Base-by-base conservation (phyloP, 2,329 filamentous ascomycete genomes). In the Penicillium sp. region DNA sequence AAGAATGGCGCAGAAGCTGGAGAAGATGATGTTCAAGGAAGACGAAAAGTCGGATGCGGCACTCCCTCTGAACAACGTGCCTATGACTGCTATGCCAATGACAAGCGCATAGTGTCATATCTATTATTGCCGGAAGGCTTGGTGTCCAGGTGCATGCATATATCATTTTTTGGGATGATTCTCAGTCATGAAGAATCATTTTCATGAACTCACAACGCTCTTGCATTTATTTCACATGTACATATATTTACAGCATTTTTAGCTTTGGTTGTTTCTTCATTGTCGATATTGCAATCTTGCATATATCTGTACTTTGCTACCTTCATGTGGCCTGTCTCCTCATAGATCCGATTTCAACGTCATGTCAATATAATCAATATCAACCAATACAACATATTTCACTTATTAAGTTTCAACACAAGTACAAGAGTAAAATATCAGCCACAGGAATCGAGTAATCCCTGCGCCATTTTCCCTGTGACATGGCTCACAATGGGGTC, bases 11-110 rank as follows among this genome's bases (percentile, higher is more conserved):
- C 71, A 75, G 60, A 77, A 71, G 67, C 59, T 81, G 50, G 79
- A 81, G 57, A 73, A 73, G 40, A 67, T 63, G 49, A 75, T 79
- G 58, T 81, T 81, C 61, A 75, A 77, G 33, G 65, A 71, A 23
- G 69, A 71, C 3, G 71, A 76, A 44, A 75, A 80, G 58, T 48
- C 49, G 2, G 34, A 53, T n/a, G 44, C 64, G 50, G 48, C 62
- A 37, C 40, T 61, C 45, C 60, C 60, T 45, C 42, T 56, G 21
- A 49, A 48, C 13, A 61, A 62, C 26, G 57, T 65, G 42, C 66
- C 66, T 16, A 68, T 68, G 66, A 58, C 58, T 24, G 60, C 60
- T 28, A 46, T 45, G 42, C 42, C 42, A 9, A 33, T 45, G 42
- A 45, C 24, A 1, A 23, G 10, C 13, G 42, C 42, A 31, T 45